These are phyloP conservation scores for Lichina pygmaea DNA, from an alignment of 495 filamentous ascomycete species.

Conservation along the genomic window DNA sequence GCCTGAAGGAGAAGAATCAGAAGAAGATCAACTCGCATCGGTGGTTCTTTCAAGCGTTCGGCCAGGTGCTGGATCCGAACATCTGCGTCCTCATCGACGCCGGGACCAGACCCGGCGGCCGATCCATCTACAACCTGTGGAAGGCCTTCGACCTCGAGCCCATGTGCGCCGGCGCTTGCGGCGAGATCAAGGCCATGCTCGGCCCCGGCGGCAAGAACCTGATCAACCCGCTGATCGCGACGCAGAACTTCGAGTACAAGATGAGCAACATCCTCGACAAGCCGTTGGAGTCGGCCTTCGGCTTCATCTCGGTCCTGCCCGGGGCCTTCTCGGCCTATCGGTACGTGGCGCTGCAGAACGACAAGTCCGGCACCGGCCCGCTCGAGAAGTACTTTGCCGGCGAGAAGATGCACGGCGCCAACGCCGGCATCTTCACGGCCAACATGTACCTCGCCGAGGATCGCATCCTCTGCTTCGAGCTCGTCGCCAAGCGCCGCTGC, in stretches of 20 bases:
- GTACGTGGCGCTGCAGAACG: conserved; percentile 83
- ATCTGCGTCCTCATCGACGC: conserved; percentile 93
- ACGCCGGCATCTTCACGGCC: conserved; percentile 91
- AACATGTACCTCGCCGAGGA: conserved; percentile 99
- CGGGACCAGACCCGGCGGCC: conserved; percentile 75
- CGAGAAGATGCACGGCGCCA: conserved; percentile 89
- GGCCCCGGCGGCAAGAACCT: conserved; percentile 56
- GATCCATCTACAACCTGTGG: conserved; percentile 93
- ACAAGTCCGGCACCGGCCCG: conserved; percentile 75
- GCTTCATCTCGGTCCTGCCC: conserved; percentile 89
- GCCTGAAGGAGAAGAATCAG: conserved; percentile 97
- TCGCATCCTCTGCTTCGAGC: conserved; percentile 96
- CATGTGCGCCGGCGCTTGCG: conserved; percentile 89
- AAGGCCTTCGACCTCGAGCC: conserved; percentile 96
- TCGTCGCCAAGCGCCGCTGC: conserved; percentile 89
- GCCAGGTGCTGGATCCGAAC: conserved; percentile 73
- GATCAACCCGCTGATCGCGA: conserved; percentile 79
- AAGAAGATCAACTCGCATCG: conserved; percentile 99
- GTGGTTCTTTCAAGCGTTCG: conserved; percentile 99
- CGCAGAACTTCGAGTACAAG: conserved; percentile 99
- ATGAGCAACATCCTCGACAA: conserved; percentile 99
- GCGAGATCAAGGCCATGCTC: conserved; percentile 98
- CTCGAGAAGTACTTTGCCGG: conserved; percentile 93
- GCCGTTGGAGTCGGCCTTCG: conserved; percentile 88
- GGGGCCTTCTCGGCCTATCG: conserved; percentile 97